Evolutionary conservation across 1,284 basidiomycete genomes (phyloP).

Genomic region (Ganoderma lingzhi): DNA sequence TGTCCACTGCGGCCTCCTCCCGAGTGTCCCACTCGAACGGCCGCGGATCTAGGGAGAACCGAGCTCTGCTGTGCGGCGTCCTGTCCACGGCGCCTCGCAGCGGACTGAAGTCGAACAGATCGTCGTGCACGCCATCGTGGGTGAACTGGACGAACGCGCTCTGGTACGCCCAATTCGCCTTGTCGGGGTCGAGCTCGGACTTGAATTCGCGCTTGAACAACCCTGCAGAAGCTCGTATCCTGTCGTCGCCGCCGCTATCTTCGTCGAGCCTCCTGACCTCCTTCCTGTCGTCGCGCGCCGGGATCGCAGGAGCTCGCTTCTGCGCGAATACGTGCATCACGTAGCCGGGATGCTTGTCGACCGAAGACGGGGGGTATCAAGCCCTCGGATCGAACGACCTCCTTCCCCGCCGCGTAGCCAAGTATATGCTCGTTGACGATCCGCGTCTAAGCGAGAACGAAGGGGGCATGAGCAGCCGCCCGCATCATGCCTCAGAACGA

Average conservation of each 20-base stretch:
- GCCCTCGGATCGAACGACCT: not conserved
- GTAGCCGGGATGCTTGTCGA: not conserved
- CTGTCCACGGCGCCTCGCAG: too few relatives aligned
- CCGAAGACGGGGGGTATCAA: too few relatives aligned
- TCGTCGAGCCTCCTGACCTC: too few relatives aligned
- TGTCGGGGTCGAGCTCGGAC: not conserved
- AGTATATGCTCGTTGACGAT: not conserved
- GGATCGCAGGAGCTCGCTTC: not conserved
- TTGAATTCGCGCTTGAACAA: not conserved
- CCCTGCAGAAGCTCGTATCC: not conserved
- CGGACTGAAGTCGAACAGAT: conserved; percentile 3
- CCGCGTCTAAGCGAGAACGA: not conserved
- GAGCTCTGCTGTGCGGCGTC: too few relatives aligned
- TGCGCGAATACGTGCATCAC: conserved; percentile 1
- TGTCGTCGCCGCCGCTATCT: not conserved
- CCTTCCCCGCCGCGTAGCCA: not conserved
- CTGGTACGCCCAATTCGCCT: conserved; percentile 11
- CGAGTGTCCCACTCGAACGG: too few relatives aligned
- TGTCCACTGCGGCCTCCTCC: not conserved
- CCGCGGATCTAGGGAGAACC: too few relatives aligned
- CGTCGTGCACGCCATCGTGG: not conserved
- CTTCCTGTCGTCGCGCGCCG: too few relatives aligned
- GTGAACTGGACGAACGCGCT: conserved; percentile 4
- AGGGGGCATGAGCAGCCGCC: not conserved
- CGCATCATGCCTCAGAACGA: not conserved